phyloP scores from a whole-genome alignment of 768 basidiomycete species.

The Clavaria fumosa region DNA sequence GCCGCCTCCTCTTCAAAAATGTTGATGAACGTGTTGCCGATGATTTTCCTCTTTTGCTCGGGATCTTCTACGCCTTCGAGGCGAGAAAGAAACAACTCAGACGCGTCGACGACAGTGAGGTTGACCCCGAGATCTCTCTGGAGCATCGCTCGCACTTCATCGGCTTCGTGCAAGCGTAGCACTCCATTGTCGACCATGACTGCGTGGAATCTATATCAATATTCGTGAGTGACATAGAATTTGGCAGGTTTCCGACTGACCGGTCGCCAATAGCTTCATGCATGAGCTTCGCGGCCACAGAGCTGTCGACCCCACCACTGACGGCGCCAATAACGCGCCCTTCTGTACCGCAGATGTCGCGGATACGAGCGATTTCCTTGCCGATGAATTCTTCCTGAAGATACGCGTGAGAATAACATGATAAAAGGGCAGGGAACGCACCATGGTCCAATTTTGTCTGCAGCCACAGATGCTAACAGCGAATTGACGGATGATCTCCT shows the following conservation, averaged over 20 bases:
- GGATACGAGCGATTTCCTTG: constrained; percentile 88
- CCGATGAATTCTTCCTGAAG: constrained; percentile 89
- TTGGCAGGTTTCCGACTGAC: constrained; percentile 23
- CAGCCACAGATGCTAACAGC: constrained; percentile 76
- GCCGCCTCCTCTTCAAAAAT: constrained; percentile 91
- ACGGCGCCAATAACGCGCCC: constrained; percentile 98
- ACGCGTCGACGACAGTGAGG: constrained; percentile 90
- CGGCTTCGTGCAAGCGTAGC: constrained; percentile 77
- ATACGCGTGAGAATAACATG: constrained; percentile 5
- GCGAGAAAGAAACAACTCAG: constrained; percentile 78
- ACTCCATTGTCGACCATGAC: constrained; percentile 99
- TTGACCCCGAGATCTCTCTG: constrained; percentile 90
- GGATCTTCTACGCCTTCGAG: constrained; percentile 92
- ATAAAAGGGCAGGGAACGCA: constrained; percentile 16
- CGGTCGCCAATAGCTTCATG: constrained; percentile 98
- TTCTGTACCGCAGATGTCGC: constrained; percentile 83
- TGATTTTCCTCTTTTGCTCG: constrained; percentile 93
- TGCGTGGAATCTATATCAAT: constrained; percentile 69
- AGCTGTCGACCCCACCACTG: constrained; percentile 93
- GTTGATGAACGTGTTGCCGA: constrained; percentile 97
- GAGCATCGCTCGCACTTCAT: constrained; percentile 87
- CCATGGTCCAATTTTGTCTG: constrained; percentile 86
- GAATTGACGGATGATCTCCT: constrained; percentile 78
- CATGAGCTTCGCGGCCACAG: constrained; percentile 98
- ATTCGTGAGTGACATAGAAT: constrained; percentile 5